Evolutionary conservation across 306 rosid genomes (phyloP).

Genomic region (Lathyrus aphaca): DNA sequence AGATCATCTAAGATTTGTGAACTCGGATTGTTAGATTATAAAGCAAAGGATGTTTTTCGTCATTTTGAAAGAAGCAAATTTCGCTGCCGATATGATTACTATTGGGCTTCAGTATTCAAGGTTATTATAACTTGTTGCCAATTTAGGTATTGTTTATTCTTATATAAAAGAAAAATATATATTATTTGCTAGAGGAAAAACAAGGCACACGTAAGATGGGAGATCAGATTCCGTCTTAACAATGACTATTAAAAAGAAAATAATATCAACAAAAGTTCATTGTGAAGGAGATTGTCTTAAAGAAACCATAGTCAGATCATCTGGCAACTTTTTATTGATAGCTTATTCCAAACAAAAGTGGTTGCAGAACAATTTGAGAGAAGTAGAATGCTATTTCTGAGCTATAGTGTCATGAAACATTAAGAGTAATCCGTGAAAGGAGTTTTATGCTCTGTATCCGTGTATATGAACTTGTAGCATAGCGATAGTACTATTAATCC

Average conservation of each 20-base stretch:
- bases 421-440: conserved; percentile 14
- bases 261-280: conserved; percentile 3
- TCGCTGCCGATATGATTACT: conserved; percentile 88
- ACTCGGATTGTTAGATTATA: conserved; percentile 76
- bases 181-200: conserved; percentile 15
- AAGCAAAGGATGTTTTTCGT: conserved; percentile 73
- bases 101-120: conserved; percentile 95
- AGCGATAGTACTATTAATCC: conserved; percentile 1
- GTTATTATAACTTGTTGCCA: conserved; percentile 41
- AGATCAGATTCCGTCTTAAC: conserved; percentile 19
- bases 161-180: conserved; percentile 7
- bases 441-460: background rate
- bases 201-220: conserved; percentile 17
- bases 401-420: conserved; percentile 26
- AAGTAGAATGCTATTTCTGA: conserved; percentile 18
- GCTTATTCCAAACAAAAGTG: conserved; percentile 28
- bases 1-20: conserved; percentile 92
- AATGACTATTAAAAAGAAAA: conserved; percentile 10
- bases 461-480: conserved; percentile 2
- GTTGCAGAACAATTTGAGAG: conserved; percentile 6
- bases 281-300: conserved; percentile 9
- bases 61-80: conserved; percentile 74
- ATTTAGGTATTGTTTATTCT: conserved; percentile 28
- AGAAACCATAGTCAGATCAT: conserved; percentile 18
- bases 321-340: background rate